phyloP scores from a whole-genome alignment of 352 stramenopile species.

The Globisporangium sylvaticum region DNA sequence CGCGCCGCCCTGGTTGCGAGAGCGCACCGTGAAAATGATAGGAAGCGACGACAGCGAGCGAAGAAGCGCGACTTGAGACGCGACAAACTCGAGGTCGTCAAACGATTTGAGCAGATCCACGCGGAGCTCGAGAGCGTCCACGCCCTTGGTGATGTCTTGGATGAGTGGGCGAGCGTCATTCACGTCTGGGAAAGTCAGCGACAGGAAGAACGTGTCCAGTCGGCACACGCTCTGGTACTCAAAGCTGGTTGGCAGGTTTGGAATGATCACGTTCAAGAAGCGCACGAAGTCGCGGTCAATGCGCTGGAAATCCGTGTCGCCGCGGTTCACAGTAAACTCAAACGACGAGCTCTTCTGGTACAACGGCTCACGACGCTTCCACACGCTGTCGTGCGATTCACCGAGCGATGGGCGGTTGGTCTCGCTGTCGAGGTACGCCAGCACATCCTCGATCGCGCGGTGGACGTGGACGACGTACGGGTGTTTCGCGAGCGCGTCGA shows the following conservation, averaged over 20 bases:
- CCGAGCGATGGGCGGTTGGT: constrained; percentile 55
- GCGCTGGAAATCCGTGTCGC: constrained; percentile 52
- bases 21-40: constrained; percentile 97
- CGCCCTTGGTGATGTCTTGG: constrained; percentile 61
- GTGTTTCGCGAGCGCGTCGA: constrained; percentile 56
- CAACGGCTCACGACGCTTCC: constrained; percentile 47
- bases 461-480: constrained; percentile 70
- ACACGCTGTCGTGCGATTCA: constrained; percentile 57
- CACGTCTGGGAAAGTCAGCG: constrained; percentile 67
- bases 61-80: constrained; percentile 64
- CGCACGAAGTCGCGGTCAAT: constrained; percentile 70
- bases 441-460: constrained; percentile 67
- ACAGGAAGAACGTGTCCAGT: constrained; percentile 76
- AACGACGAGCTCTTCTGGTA: constrained; percentile 50
- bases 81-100: constrained; percentile 56
- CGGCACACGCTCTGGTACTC: constrained; percentile 42
- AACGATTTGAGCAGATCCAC: constrained; percentile 88
- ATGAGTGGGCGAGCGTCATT: constrained; percentile 43
- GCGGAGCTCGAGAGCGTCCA: constrained; percentile 95
- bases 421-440: constrained; percentile 50
- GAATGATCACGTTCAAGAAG: constrained; percentile 56
- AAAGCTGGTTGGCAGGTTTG: constrained; percentile 42
- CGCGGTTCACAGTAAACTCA: constrained; percentile 58
- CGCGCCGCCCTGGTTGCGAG: constrained; percentile 90
- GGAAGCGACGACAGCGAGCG: constrained; percentile 89